Evolutionary conservation across 192 early-diverging fungal genomes (phyloP), one percentile per base, ranked within the genome.

Genomic region (Dispira parvispora): DNA sequence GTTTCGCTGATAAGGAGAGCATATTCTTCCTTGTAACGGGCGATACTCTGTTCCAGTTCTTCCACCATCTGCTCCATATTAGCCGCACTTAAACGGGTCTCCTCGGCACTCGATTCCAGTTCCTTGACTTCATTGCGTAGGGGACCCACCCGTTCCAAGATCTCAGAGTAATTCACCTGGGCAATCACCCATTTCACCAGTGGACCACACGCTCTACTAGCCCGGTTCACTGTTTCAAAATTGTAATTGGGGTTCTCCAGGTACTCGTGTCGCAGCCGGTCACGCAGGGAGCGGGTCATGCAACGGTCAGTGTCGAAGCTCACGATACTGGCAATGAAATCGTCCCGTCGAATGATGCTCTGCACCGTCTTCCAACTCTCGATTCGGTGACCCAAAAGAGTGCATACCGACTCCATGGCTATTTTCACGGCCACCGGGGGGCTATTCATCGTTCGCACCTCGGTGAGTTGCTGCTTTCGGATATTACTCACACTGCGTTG

Each of bases 151-250:
- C 83, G 80, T 71, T 98, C 92, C 61, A 99, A 68, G 60, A 99
- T 99, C 56, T 88, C 84, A 14, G 89, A 81, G 64, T 84, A 99
- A 52, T 81, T 83, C 14, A 98, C 92, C 76, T 98, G 98, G 28
- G 98, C 98, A 63, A 88, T 83, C 0, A 91, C 98, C 98, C 98
- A 99, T 73, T 94, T 85, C 25, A 92, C 91, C 42, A 99, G 74
- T 26, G 98, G 98, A 10, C 98, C 98, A 73, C 98, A 99, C 4
- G 98, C 98, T 71, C 91, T 95, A 69, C 84, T 88, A 18, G 98
- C 98, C 61, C 89, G 87, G 71, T 92, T 96, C n/a, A 99, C 92
- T 2, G 75, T 73, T 66, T 99, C 98, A 70, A 90, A 98, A 71
- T 90, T 92, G 68, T 83, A 99, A 64, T 79, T 81, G 46, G 94